Base-by-base conservation (phyloP, 2,329 filamentous ascomycete genomes). In the Zopfia rhizophila region DNA sequence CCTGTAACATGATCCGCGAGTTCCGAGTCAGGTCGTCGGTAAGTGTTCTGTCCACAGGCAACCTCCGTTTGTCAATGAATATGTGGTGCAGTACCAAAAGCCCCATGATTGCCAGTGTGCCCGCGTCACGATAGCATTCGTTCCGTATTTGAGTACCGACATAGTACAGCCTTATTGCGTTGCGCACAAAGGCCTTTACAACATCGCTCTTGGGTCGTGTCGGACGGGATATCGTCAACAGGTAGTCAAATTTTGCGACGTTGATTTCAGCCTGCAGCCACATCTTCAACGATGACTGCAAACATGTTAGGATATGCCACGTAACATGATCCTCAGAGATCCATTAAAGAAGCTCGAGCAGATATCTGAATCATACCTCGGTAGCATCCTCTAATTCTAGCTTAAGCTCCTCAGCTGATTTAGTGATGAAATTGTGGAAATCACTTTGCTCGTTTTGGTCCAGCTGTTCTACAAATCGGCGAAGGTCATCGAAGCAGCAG, bases 401-500 rank as follows among this genome's bases (percentile, higher is more conserved):
- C 8, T 13, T 43, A 11, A 38, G 11, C 11, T 16, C 12, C 16
- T 8, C n/a, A 16, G 37, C 29, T 14, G 39, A 25, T 14, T 55
- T 37, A 11, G 38, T 48, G n/a, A 66, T 55, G 32, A 50, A 31
- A 4, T 8, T 16, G 3, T 53, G 52, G 48, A 68, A 61, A 1
- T 50, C 23, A 13, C 18, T 32, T 30, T 56, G 44, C 12, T 61
- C 27, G n/a, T 51, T 38, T 10, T 35, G 18, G 5, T 38, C 28
- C 23, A 67, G 22, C 17, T 33, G 30, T 30, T 60, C 46, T 1
- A 69, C 53, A 30, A 61, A 60, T 4, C 28, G 57, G 16, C 56
- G 53, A 3, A 71, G 51, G 37, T 71, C 68, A 7, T 50, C 43
- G 31, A 65, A 70, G 45, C 66, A 69, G 14, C 43, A 54, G 3